Conservation (phyloP, 2,329 filamentous ascomycete genomes). For the Clathrospora elynae region DNA sequence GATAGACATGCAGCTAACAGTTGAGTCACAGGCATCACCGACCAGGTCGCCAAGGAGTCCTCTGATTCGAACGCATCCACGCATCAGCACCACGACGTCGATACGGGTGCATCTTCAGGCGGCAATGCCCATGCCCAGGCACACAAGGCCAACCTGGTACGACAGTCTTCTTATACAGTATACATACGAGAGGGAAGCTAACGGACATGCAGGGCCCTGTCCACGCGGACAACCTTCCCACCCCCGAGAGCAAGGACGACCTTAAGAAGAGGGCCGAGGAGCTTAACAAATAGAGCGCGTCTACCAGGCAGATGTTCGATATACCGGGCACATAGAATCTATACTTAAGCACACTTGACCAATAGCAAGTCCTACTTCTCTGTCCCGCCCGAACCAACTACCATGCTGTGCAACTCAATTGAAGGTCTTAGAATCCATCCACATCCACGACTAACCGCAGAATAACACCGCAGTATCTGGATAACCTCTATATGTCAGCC, state of each 20-base stretch:
- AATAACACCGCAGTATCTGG: too few species aligned
- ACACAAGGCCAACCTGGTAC: slow-evolving; percentile 51
- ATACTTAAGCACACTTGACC: too few species aligned
- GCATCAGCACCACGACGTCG: slow-evolving; percentile 43
- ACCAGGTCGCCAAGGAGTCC: slow-evolving; percentile 54
- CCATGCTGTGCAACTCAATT: too few species aligned
- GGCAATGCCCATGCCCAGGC: slow-evolving; percentile 43
- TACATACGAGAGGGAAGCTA: slow-evolving; percentile 9
- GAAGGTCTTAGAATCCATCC: too few species aligned
- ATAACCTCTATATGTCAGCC: too few species aligned
- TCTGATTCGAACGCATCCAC: slow-evolving; percentile 48
- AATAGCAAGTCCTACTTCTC: too few species aligned
- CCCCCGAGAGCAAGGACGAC: slow-evolving; percentile 56
- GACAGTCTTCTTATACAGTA: slow-evolving; percentile 4
- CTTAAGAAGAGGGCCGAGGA: slow-evolving; percentile 57
- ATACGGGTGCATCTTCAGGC: slow-evolving; percentile 42
- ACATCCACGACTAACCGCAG: too few species aligned
- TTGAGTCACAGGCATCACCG: slow-evolving; percentile 48
- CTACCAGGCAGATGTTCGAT: too few species aligned
- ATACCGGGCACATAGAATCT: too few species aligned
- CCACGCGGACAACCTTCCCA: slow-evolving; percentile 51
- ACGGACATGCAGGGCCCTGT: slow-evolving; percentile 49
- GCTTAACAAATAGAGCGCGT: slow-evolving; percentile 56
- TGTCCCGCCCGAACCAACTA: too few species aligned
- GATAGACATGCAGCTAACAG: slow-evolving; percentile 1